Evolutionary conservation across 164 flowering plant species (phyloP).

Genomic region (Stephania cephalantha): DNA sequence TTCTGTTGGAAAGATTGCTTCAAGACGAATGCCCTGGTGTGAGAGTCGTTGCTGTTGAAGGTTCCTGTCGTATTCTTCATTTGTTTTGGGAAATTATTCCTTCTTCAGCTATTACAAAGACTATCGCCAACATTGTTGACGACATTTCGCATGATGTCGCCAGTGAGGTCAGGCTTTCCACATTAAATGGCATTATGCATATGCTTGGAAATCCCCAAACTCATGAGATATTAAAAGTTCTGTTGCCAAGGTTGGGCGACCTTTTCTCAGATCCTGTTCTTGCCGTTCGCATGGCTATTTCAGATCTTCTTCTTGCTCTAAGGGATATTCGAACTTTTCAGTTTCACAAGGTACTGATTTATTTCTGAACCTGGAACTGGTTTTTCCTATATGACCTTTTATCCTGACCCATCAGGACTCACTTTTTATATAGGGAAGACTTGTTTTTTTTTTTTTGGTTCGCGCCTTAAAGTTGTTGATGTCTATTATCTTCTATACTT

Average conservation of each 20-base stretch:
- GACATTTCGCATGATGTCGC: constrained; percentile 61
- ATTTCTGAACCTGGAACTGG: neutral
- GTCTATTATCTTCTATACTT: neutral
- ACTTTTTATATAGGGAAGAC: neutral
- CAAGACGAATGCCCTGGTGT: constrained; percentile 80
- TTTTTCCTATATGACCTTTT: constrained; percentile 1
- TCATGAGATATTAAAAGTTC: constrained; percentile 88
- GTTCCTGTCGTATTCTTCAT: constrained; percentile 79
- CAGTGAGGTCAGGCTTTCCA: constrained; percentile 74
- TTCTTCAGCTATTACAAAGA: constrained; percentile 63
- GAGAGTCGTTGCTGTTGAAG: constrained; percentile 89
- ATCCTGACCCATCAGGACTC: neutral
- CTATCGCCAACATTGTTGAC: constrained; percentile 56
- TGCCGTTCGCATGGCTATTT: constrained; percentile 48
- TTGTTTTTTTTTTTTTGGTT: no score
- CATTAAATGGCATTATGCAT: constrained; percentile 71
- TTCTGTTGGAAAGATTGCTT: constrained; percentile 67
- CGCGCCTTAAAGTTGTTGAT: neutral
- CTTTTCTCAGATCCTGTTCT: constrained; percentile 57
- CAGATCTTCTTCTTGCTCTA: constrained; percentile 71
- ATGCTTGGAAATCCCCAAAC: constrained; percentile 90
- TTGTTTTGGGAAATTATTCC: constrained; percentile 94
- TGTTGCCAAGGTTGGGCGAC: constrained; percentile 74
- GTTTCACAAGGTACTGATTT: constrained; percentile 67
- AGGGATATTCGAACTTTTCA: constrained; percentile 58